A percentile compares a stretch with the other conserved stretches of the same genome.
phyloP scores from a whole-genome alignment of 2,329 filamentous ascomycete species.

The Chaetoscypha palmicola region DNA sequence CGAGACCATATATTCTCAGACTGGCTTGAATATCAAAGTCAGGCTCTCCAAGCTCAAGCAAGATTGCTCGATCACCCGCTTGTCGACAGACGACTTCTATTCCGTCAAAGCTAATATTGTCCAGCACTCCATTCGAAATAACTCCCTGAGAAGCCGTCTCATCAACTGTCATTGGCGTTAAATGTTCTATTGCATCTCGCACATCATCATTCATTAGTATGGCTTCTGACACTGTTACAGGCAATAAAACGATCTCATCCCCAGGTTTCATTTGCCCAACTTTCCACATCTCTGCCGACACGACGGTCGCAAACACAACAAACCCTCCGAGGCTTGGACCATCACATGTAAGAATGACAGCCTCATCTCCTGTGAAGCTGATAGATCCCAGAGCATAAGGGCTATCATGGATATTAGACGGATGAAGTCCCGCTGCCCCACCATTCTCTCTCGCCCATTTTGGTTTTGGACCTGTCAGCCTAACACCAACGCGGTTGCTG shows the following conservation, averaged over 20 bases:
- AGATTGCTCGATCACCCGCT: constrained; percentile 26
- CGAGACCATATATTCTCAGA: not conserved
- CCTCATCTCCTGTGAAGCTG: constrained; percentile 56
- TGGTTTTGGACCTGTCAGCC: constrained; percentile 50
- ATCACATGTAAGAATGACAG: constrained; percentile 53
- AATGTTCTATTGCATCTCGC: constrained; percentile 39
- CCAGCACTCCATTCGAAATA: not conserved
- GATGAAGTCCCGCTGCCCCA: constrained; percentile 57
- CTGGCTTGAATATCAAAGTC: constrained; percentile 35
- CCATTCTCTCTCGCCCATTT: constrained; percentile 53
- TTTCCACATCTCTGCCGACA: constrained; percentile 54
- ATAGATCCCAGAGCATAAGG: constrained; percentile 49
- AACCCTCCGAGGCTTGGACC: constrained; percentile 56
- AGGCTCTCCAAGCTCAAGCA: constrained; percentile 39
- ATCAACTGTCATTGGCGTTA: too few species aligned
- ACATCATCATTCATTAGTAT: constrained; percentile 36
- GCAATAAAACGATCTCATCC: constrained; percentile 44
- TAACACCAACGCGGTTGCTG: constrained; percentile 51
- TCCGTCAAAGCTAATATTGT: constrained; percentile 3
- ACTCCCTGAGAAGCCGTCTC: constrained; percentile 7
- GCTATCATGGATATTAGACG: constrained; percentile 51
- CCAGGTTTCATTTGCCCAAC: constrained; percentile 55
- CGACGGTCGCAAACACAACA: constrained; percentile 47
- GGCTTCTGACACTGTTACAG: constrained; percentile 46
- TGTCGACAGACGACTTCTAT: constrained; percentile 13